Base-by-base conservation (phyloP, 2,329 filamentous ascomycete genomes). In the Colletotrichum incanum region DNA sequence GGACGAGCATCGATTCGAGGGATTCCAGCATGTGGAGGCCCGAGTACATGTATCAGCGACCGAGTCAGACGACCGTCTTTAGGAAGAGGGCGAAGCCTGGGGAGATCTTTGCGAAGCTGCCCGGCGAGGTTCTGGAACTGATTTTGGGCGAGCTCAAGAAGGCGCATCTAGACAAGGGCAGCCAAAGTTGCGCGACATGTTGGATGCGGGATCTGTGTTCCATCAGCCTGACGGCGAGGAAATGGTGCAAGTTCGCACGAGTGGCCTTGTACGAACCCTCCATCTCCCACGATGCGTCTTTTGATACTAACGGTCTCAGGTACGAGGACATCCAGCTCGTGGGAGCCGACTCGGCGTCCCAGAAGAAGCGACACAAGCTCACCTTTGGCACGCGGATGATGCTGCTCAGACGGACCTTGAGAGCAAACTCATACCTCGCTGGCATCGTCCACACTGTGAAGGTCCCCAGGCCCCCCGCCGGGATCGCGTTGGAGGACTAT, bases 161-260 rank as follows among this genome's bases (percentile, higher is more conserved):
- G 47, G 77, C 85, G 18, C 90, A 92, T 76, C 77, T 91, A 16
- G 80, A 78, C 8, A 76, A 80, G 18, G 80, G 81, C 3, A 87
- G 85, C 74, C 80, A 81, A 43, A 90, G 89, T 78, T 92, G 90
- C 77, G 85, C 89, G 20, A 92, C 90, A 23, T 92, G 90, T 78
- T 91, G 88, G 87, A 90, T 91, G 88, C 84, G 90, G 60, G 90
- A 92, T 75, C 80, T 87, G 39, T 88, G 86, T 74, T 85, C 84
- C 52, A 78, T 91, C 50, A 84, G 86, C 14, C 68, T 89, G 14
- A 82, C 84, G 47, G 87, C 85, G 20, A 85, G 84, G 73, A 90
- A 87, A 75, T 87, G 88, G 81, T 82, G 86, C 75, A 85, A 84
- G 74, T 85, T 84, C 50, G 88, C 88, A 8, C 84, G 86, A 26